A percentile compares a stretch with the other conserved stretches of the same genome.
These are phyloP conservation scores for Talinum fruticosum DNA, from an alignment of 148 eudicot species.

Conservation along the genomic window DNA sequence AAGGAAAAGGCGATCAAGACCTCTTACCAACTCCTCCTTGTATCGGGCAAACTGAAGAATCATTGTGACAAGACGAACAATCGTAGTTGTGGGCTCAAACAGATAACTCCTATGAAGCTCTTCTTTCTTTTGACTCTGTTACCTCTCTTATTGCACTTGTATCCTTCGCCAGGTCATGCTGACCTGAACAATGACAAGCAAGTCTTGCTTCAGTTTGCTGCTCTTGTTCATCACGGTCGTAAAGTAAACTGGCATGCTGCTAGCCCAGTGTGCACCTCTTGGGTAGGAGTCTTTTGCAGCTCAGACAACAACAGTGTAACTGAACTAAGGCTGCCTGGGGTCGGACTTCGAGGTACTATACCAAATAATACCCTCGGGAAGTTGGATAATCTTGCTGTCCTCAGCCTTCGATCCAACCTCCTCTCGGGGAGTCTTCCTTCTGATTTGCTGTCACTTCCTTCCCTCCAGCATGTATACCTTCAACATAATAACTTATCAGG, in stretches of 20 bases:
- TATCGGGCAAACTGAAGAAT: constrained; percentile 25
- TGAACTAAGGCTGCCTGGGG: constrained; percentile 70
- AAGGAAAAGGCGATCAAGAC: neutral
- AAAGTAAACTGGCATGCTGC: constrained; percentile 67
- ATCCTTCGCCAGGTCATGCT: constrained; percentile 32
- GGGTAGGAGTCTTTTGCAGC: constrained; percentile 78
- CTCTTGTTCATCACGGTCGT: constrained; percentile 60
- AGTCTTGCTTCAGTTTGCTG: constrained; percentile 76
- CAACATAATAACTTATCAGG: constrained; percentile 75
- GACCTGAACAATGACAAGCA: constrained; percentile 58
- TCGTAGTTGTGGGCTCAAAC: constrained; percentile 12
- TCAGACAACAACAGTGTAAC: constrained; percentile 44
- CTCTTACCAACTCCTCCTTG: constrained; percentile 9
- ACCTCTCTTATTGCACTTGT: constrained; percentile 28
- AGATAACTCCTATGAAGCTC: constrained; percentile 46
- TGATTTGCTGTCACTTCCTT: constrained; percentile 64
- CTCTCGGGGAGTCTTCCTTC: constrained; percentile 67
- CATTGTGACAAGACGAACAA: constrained; percentile 12
- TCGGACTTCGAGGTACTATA: constrained; percentile 66
- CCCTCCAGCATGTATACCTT: constrained; percentile 59
- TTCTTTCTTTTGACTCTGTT: constrained; percentile 23
- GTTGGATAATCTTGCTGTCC: constrained; percentile 46
- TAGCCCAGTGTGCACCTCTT: constrained; percentile 58
- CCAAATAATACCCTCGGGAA: constrained; percentile 68
- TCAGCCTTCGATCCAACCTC: constrained; percentile 73